A percentile compares a stretch with the other conserved stretches of the same genome.
These are phyloP conservation scores for Boletales sp. DNA, from an alignment of 768 basidiomycete species.

Conservation along the genomic window DNA sequence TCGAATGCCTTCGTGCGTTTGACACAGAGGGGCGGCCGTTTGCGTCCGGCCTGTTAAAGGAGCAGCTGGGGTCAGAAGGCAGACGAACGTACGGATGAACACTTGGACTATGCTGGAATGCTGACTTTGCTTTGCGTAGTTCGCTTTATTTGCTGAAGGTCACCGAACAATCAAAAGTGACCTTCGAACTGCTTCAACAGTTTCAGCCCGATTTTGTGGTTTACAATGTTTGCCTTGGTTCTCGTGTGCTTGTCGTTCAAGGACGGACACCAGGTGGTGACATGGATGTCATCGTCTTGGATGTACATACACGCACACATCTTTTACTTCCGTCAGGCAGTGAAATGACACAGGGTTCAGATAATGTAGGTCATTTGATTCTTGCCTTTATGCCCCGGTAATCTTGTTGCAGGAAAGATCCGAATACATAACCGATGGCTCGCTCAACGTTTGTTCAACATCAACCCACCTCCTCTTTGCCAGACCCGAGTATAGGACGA, in stretches of 20 bases:
- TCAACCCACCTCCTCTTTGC: slow-evolving; percentile 18
- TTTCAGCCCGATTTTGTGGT: neutral
- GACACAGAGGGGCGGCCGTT: slow-evolving; percentile 14
- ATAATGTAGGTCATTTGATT: neutral
- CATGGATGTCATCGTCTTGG: slow-evolving; percentile 6
- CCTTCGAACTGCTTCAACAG: slow-evolving; percentile 9
- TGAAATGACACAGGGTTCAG: neutral
- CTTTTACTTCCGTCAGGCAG: neutral
- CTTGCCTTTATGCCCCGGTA: neutral
- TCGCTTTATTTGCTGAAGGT: slow-evolving; percentile 1
- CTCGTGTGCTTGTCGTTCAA: slow-evolving; percentile 5
- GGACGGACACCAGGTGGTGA: no score
- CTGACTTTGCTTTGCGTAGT: neutral
- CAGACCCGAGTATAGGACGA: slow-evolving; percentile 3
- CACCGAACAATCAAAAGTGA: neutral
- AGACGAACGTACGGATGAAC: slow-evolving; percentile 2
- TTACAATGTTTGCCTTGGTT: slow-evolving; percentile 7
- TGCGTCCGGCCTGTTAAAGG: slow-evolving; percentile 13
- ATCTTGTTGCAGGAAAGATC: neutral
- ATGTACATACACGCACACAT: slow-evolving; percentile 8
- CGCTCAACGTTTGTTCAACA: slow-evolving; percentile 10
- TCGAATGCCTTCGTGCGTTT: slow-evolving; percentile 4
- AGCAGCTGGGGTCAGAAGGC: neutral
- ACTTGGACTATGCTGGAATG: neutral
- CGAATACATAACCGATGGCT: neutral